Evolutionary conservation across 2,329 filamentous ascomycete species (phyloP).

Genomic region (Colletotrichum sp.): DNA sequence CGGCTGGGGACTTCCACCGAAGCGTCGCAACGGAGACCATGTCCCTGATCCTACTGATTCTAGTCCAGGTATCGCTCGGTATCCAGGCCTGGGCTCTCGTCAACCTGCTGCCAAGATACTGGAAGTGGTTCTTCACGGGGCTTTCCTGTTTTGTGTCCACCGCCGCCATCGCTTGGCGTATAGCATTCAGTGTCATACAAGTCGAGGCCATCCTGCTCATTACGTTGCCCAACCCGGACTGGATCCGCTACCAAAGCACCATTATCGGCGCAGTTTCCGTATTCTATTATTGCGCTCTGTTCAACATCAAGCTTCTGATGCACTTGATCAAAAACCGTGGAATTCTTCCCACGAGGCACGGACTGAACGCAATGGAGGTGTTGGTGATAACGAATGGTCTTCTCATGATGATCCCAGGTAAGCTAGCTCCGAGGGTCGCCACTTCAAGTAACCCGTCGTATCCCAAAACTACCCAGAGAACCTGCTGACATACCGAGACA

Average conservation of each 20-base stretch:
- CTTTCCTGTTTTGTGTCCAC: constrained; percentile 39
- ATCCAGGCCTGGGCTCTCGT: constrained; percentile 60
- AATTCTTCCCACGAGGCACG: constrained; percentile 46
- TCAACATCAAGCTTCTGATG: constrained; percentile 54
- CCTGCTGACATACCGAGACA: constrained; percentile 27
- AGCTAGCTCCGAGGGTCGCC: constrained; percentile 16
- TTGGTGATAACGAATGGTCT: constrained; percentile 61
- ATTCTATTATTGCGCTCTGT: constrained; percentile 61
- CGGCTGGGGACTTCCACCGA: constrained; percentile 35
- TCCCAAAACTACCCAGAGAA: neutral
- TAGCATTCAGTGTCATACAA: constrained; percentile 41
- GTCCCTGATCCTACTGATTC: constrained; percentile 47
- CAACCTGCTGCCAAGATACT: constrained; percentile 46
- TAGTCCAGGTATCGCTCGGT: constrained; percentile 52
- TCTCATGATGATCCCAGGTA: constrained; percentile 62
- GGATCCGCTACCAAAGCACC: constrained; percentile 42
- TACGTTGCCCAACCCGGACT: constrained; percentile 28
- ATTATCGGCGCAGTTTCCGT: constrained; percentile 46
- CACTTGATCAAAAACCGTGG: constrained; percentile 54
- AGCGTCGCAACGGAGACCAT: constrained; percentile 46
- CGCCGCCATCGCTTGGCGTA: constrained; percentile 31
- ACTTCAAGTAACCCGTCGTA: neutral
- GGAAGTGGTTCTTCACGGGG: constrained; percentile 33
- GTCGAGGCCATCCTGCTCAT: constrained; percentile 32
- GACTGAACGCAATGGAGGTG: constrained; percentile 57